These are phyloP conservation scores for Elasticomyces elasticus DNA, from an alignment of 495 filamentous ascomycete species.

Conservation along the genomic window DNA sequence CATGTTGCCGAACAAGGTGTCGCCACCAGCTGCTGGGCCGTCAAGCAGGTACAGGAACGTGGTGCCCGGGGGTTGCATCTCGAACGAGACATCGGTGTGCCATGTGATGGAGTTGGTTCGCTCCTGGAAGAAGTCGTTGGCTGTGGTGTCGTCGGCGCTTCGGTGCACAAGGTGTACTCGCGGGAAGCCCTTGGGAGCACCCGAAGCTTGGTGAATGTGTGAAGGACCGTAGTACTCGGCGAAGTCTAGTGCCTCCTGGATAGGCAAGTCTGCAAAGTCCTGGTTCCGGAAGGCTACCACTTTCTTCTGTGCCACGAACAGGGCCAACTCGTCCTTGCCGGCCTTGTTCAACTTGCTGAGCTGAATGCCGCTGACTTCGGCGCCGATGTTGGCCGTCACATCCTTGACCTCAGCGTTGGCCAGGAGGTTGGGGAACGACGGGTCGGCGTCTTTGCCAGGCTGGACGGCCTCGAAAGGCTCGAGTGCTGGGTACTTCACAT, in stretches of 20 bases:
- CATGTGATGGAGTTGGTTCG: constrained; percentile 49
- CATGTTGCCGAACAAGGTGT: constrained; percentile 66
- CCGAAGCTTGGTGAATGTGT: constrained; percentile 74
- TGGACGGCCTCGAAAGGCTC: constrained; percentile 62
- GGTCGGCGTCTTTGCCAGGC: constrained; percentile 62
- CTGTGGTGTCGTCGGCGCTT: constrained; percentile 50
- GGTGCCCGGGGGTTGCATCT: constrained; percentile 75
- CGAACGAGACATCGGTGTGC: constrained; percentile 78
- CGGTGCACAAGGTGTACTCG: constrained; percentile 74
- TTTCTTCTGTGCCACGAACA: constrained; percentile 67
- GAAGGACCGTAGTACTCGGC: constrained; percentile 70
- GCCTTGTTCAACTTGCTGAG: constrained; percentile 54
- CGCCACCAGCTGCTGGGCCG: constrained; percentile 63
- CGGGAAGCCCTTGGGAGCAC: constrained; percentile 58
- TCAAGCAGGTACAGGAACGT: constrained; percentile 76
- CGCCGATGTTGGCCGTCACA: constrained; percentile 64
- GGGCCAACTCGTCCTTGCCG: constrained; percentile 72
- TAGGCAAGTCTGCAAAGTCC: constrained; percentile 65
- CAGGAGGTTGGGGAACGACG: constrained; percentile 57
- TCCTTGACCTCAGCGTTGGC: constrained; percentile 41
- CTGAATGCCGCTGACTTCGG: constrained; percentile 67
- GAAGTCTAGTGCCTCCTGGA: constrained; percentile 58
- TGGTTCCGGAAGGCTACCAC: constrained; percentile 74
- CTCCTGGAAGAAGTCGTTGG: constrained; percentile 50
- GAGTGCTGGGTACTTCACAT: constrained; percentile 46